Evolutionary conservation across 2,329 filamentous ascomycete genomes (phyloP).

Genomic region (Capronia coronata): DNA sequence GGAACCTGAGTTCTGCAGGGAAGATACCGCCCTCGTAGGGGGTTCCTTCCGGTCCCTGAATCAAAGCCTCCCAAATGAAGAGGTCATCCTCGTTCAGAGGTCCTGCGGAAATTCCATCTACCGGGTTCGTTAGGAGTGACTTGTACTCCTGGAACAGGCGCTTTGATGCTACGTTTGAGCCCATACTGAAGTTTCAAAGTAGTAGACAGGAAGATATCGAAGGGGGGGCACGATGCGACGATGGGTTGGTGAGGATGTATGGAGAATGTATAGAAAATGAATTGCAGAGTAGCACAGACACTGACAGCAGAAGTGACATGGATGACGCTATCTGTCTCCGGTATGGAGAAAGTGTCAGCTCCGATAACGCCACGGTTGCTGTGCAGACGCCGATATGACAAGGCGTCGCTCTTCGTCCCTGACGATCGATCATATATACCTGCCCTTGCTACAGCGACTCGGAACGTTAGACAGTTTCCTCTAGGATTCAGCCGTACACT

Average conservation of each 20-base stretch:
- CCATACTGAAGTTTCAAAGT: constrained; percentile 33
- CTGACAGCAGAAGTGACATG: too few species aligned
- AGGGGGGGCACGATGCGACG: not conserved
- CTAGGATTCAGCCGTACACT: not conserved
- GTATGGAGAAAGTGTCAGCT: not conserved
- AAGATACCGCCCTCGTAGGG: constrained; percentile 96
- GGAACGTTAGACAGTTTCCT: not conserved
- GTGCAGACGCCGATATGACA: not conserved
- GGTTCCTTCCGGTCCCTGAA: constrained; percentile 90
- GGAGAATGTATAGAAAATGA: not conserved
- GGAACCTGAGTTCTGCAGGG: constrained; percentile 88
- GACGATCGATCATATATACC: not conserved
- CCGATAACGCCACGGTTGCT: not conserved
- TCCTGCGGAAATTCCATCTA: constrained; percentile 95
- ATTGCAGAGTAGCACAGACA: not conserved
- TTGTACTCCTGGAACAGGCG: constrained; percentile 96
- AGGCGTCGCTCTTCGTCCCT: not conserved
- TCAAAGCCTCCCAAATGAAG: constrained; percentile 91
- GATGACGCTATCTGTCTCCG: not conserved
- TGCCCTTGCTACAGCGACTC: too few species aligned
- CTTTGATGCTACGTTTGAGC: constrained; percentile 52
- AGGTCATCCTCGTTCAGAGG: constrained; percentile 92
- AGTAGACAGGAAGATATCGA: not conserved
- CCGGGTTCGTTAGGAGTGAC: constrained; percentile 83
- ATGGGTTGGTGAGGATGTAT: too few species aligned